phyloP scores from a whole-genome alignment of 2,329 filamentous ascomycete species.

The Coniosporium tulheliwenetii region DNA sequence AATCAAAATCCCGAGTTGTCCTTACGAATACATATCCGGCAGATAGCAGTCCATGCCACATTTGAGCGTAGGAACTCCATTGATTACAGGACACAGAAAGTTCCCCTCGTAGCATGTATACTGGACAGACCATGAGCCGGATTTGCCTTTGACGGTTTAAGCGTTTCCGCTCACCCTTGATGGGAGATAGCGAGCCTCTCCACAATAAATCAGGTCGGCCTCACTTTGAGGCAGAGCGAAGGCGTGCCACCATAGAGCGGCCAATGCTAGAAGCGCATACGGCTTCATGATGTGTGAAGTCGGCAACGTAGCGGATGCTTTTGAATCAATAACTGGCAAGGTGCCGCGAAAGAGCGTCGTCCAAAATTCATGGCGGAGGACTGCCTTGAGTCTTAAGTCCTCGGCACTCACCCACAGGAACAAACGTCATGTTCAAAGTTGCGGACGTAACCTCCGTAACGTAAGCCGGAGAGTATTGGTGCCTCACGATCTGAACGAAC shows the following conservation, averaged over 20 bases:
- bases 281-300: no score
- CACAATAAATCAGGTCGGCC: neutral
- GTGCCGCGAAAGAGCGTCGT: no score
- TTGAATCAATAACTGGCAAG: no score
- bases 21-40: conserved; percentile 15
- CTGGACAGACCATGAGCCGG: conserved; percentile 5
- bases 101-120: conserved; percentile 22
- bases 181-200: neutral
- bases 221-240: neutral
- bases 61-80: conserved; percentile 15
- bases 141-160: neutral
- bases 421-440: no score
- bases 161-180: neutral
- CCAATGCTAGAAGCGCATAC: no score
- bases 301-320: no score
- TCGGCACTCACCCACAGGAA: no score
- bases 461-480: no score
- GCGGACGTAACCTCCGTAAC: no score
- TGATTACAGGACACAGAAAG: conserved; percentile 20
- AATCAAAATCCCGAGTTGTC: neutral
- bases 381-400: no score
- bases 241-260: neutral
- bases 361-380: no score
- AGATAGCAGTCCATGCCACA: conserved; percentile 22
- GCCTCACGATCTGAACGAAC: no score